Base-by-base conservation (phyloP, 2,329 filamentous ascomycete genomes). In the Pestalotiopsis sp. region DNA sequence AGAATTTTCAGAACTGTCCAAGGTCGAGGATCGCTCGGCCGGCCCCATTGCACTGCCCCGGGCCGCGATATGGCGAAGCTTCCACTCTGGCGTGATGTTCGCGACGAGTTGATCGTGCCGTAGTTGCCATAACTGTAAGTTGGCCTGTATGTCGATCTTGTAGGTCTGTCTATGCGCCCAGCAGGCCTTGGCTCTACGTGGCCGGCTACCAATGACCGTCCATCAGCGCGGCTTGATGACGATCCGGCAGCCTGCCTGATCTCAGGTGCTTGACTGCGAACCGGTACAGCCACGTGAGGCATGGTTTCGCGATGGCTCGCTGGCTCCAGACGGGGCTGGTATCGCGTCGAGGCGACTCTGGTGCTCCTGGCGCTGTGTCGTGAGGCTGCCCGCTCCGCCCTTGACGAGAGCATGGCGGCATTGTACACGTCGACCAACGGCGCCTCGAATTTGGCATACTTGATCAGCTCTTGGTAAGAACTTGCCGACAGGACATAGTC, bases 381-480 rank as follows among this genome's bases (percentile, higher is more conserved):
- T 14, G 45, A 36, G 31, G 31, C 31, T 36, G 31, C 41, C 41
- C 41, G 4, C 13, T 17, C 2, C 7, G 6, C 6, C 3, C 17
- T 52, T 9, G 57, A 12, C 7, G 57, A 59, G 23, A 14, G 17
- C 17, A 59, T 13, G 9, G n/a, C 23, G 25, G n/a, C n/a, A 17
- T 27, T 20, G 23, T 59, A 23, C 9, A 59, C 4, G 13, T 45
- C n/a, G 20, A 17, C 27, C 20, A 49, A 13, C n/a, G 72, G 71
- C 11, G 66, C 68, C 2, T 65, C 36, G 68, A 69, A 73, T 40
- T 66, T 70, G 41, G 69, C 70, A 41, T 75, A 72, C 13, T 69
- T 57, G 58, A 73, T 71, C 2, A 75, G 68, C 4, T 72, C 69
- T 11, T 71, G 72, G 36, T 73, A 75, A 0, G 73, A 74, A 11